Percentiles rank a stretch among this genome's conserved stretches.
Conservation (phyloP, 257 asterid genomes). For the Ophiorrhiza pumila region DNA sequence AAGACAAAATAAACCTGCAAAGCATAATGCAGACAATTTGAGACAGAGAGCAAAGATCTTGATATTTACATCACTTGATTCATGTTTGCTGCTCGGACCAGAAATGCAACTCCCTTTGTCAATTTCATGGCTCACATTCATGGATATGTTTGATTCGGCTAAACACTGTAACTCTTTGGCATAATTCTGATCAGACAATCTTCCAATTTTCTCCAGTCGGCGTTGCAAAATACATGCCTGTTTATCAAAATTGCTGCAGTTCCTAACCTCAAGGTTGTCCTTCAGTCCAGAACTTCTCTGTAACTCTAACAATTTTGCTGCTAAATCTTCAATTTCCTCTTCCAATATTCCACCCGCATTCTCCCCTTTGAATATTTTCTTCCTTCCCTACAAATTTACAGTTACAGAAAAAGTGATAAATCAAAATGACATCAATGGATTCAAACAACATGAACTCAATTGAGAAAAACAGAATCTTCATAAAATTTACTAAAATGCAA, state of each 20-base stretch:
- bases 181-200: slow-evolving; percentile 27
- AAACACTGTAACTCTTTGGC: slow-evolving; percentile 27
- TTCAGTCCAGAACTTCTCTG: slow-evolving; percentile 37
- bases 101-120: slow-evolving; percentile 25
- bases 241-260: slow-evolving; percentile 58
- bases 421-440: background rate
- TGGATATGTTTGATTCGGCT: slow-evolving; percentile 23
- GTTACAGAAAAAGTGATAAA: background rate
- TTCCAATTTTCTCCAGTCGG: slow-evolving; percentile 50
- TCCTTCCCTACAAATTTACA: slow-evolving; percentile 55
- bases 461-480: background rate
- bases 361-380: slow-evolving; percentile 59
- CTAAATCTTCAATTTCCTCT: slow-evolving; percentile 67
- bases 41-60: background rate
- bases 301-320: slow-evolving; percentile 49
- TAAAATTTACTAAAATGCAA: background rate
- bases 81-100: slow-evolving; percentile 16
- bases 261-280: slow-evolving; percentile 23
- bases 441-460: background rate
- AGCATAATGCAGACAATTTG: background rate
- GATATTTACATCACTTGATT: slow-evolving; percentile 42
- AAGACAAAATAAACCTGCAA: background rate
- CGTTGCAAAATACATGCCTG: slow-evolving; percentile 53
- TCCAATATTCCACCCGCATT: slow-evolving; percentile 43
- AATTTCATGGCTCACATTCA: slow-evolving; percentile 14